Conservation (phyloP, 371 early-diverging fungal genomes). For the Apophysomyces sp. region DNA sequence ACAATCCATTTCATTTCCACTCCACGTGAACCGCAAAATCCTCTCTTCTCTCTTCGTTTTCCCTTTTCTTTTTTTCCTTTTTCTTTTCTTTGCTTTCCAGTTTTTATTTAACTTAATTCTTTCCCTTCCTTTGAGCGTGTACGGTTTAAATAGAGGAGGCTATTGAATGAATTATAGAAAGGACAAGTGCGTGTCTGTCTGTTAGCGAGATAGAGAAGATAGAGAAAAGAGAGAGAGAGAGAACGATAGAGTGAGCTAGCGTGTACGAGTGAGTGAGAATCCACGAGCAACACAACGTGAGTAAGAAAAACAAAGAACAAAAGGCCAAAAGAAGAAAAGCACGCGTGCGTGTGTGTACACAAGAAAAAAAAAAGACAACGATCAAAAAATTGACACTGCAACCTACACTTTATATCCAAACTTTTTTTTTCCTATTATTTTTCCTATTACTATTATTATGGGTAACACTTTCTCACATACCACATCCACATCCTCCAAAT, state of each 20-base stretch:
- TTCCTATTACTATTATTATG: background rate
- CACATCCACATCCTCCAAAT: background rate
- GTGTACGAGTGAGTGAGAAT: background rate
- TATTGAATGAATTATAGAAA: background rate
- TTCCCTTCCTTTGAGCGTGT: background rate
- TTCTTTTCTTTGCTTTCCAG: background rate
- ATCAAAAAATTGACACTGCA: background rate
- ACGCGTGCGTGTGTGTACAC: background rate
- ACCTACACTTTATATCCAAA: background rate
- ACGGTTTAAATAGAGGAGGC: background rate
- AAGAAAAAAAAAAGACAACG: background rate
- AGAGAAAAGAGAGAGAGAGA: background rate
- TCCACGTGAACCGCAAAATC: background rate
- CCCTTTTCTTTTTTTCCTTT: background rate
- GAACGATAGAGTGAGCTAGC: background rate
- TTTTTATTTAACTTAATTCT: background rate
- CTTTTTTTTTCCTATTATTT: background rate
- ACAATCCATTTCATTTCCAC: background rate
- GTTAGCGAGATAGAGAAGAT: background rate
- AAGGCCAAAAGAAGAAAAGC: background rate
- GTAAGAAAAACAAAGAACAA: background rate
- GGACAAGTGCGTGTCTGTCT: background rate
- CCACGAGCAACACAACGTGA: background rate
- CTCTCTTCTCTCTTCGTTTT: background rate
- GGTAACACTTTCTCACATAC: background rate